Conservation (phyloP, 1,139 yeast genomes). For the Suhomyces choctaworum region DNA sequence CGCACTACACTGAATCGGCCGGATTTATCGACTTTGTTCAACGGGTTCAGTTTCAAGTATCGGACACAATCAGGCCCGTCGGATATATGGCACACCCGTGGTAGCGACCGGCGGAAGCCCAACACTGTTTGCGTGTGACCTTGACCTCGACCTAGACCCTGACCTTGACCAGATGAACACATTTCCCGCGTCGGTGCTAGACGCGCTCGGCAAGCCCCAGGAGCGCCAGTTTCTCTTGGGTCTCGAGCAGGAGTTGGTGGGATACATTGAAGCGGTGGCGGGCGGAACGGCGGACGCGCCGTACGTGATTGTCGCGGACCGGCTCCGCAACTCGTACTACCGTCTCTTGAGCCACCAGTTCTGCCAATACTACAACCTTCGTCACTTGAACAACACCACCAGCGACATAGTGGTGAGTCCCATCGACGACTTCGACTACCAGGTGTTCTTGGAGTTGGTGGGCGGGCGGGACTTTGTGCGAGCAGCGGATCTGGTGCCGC, state of each 20-base stretch:
- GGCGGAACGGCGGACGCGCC: neutral
- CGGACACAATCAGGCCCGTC: no score
- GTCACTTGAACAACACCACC: slow-evolving; percentile 29
- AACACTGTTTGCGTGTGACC: no score
- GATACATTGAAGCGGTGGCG: slow-evolving; percentile 29
- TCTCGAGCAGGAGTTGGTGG: slow-evolving; percentile 49
- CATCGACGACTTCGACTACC: slow-evolving; percentile 21
- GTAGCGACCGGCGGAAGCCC: no score
- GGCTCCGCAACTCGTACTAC: slow-evolving; percentile 65
- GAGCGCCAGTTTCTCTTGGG: slow-evolving; percentile 55
- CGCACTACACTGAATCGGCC: no score
- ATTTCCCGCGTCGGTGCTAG: slow-evolving; percentile 18
- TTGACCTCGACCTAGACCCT: no score
- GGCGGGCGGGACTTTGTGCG: slow-evolving; percentile 5
- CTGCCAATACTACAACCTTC: slow-evolving; percentile 62
- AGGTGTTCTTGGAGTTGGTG: slow-evolving; percentile 13
- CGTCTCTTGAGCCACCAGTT: slow-evolving; percentile 66
- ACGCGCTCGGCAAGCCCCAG: slow-evolving; percentile 48
- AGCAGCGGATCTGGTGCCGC: neutral
- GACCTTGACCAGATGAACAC: no score
- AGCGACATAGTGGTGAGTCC: slow-evolving; percentile 32
- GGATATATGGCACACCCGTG: no score
- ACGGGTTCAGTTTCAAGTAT: no score
- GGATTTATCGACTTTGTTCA: no score
- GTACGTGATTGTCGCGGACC: slow-evolving; percentile 23